A percentile compares a stretch with the other conserved stretches of the same genome.
Conservation (phyloP, 1,284 basidiomycete genomes). For the Grifola frondosa region DNA sequence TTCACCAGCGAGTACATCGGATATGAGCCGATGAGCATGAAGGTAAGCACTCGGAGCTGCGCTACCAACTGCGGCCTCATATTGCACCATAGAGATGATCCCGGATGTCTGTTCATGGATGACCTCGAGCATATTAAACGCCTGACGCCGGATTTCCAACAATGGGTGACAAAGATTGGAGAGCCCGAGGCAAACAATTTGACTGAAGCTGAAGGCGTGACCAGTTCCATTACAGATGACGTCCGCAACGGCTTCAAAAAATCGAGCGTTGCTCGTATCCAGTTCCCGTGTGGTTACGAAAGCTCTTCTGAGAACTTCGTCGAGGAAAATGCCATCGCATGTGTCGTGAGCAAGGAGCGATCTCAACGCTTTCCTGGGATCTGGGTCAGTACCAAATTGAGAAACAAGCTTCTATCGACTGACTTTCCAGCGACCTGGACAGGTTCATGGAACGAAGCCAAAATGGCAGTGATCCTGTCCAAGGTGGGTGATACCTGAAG, state of each 20-base stretch:
- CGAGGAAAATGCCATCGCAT: slow-evolving; percentile 61
- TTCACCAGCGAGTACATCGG: slow-evolving; percentile 78
- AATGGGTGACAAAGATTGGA: slow-evolving; percentile 84
- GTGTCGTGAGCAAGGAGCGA: slow-evolving; percentile 67
- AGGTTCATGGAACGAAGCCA: slow-evolving; percentile 54
- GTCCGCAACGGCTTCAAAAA: slow-evolving; percentile 82
- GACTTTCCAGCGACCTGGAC: slow-evolving; percentile 63
- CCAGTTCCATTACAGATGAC: slow-evolving; percentile 60
- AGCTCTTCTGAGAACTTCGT: slow-evolving; percentile 71
- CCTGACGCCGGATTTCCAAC: slow-evolving; percentile 66
- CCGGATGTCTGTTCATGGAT: slow-evolving; percentile 66
- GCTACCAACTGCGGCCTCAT: slow-evolving; percentile 79
- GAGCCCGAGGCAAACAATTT: slow-evolving; percentile 79
- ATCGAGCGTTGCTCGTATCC: slow-evolving; percentile 57
- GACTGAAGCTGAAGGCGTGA: slow-evolving; percentile 71
- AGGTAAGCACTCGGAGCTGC: slow-evolving; percentile 77
- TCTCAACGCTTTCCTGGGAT: slow-evolving; percentile 71
- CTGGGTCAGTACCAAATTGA: slow-evolving; percentile 15
- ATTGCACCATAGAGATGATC: slow-evolving; percentile 62
- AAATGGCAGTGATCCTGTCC: slow-evolving; percentile 66
- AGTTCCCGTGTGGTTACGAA: slow-evolving; percentile 61
- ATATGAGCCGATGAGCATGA: slow-evolving; percentile 77
- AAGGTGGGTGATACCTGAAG: slow-evolving; percentile 53
- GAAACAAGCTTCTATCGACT: slow-evolving; percentile 27
- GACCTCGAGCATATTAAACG: slow-evolving; percentile 79